Base-by-base conservation (phyloP, 1,139 yeast genomes). In the Yamadazyma atmosphaerica region DNA sequence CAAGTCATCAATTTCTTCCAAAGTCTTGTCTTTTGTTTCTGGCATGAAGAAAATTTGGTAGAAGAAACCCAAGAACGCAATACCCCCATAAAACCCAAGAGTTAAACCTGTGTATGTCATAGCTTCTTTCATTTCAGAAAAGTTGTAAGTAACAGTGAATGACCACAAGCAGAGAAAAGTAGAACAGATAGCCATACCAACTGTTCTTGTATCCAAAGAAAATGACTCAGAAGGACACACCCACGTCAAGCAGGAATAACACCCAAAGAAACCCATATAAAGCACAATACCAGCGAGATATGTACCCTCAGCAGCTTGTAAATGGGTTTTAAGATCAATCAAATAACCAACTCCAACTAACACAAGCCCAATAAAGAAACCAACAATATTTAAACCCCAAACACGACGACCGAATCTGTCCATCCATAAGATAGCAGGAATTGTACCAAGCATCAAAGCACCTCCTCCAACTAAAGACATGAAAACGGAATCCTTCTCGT, bases 391-490 rank as follows among this genome's bases (percentile, higher is more conserved):
- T 49, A 54, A 44, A 35, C 62, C 67, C 68, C 65, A 72, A 51
- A 50, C 68, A 60, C 56, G 70, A 52, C 86, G 71, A 12, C 85
- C 85, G 48, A 77, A 74, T 39, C 63, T 61, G 56, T 79, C 84
- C 83, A 79, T 79, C 58, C 61, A 77, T 41, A 77, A 51, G 39
- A 78, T 72, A 9, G 82, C 84, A 6, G 85, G 85, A 46, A 79
- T 77, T 6, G 83, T 73, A 50, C 84, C 84, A 14, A 80, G 32
- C 41, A 79, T 55, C 38, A 80, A 60, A 2, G 84, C 65, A 16
- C 81, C 84, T 50, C 84, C 84, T 39, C 84, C 83, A 14, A 79
- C 84, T 54, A 75, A 63, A 6, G 80, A 74, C 79, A 75, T 74
- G 50, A 73, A 74, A 7, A 75, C 79, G 14, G 78, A 57, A 39